phyloP scores from a whole-genome alignment of 305 asterid species.

The Plantago coronopus region DNA sequence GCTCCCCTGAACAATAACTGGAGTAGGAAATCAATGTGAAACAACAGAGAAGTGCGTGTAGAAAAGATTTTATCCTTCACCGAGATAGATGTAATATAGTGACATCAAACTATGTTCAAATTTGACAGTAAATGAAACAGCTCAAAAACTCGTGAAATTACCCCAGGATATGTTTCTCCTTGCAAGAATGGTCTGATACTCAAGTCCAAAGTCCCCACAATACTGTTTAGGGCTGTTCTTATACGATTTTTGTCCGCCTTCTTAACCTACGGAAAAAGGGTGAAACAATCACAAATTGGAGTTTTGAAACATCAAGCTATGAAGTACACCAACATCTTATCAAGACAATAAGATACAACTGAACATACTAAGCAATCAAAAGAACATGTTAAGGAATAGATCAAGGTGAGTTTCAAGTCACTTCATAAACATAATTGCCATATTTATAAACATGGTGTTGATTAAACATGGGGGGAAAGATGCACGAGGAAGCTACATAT shows the following conservation, averaged over 20 bases:
- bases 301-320: constrained; percentile 16
- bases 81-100: constrained; percentile 8
- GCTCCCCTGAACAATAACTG: constrained; percentile 5
- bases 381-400: constrained; percentile 7
- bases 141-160: constrained; percentile 30
- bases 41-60: constrained; percentile 3
- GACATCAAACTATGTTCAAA: not conserved
- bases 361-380: constrained; percentile 16
- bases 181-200: constrained; percentile 68
- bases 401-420: constrained; percentile 14
- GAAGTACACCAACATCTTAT: constrained; percentile 7
- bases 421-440: not conserved
- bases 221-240: constrained; percentile 80
- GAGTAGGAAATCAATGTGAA: not conserved
- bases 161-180: constrained; percentile 88
- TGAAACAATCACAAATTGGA: not conserved
- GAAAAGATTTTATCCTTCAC: not conserved
- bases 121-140: constrained; percentile 14
- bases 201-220: constrained; percentile 85
- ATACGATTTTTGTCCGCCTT: constrained; percentile 74
- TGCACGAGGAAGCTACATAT: not conserved
- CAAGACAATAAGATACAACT: not conserved
- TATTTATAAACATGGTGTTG: not conserved
- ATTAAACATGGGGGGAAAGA: not conserved
- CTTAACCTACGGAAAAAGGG: constrained; percentile 50